Conservation (phyloP, 768 basidiomycete genomes). For the Scleroderma citrinum region DNA sequence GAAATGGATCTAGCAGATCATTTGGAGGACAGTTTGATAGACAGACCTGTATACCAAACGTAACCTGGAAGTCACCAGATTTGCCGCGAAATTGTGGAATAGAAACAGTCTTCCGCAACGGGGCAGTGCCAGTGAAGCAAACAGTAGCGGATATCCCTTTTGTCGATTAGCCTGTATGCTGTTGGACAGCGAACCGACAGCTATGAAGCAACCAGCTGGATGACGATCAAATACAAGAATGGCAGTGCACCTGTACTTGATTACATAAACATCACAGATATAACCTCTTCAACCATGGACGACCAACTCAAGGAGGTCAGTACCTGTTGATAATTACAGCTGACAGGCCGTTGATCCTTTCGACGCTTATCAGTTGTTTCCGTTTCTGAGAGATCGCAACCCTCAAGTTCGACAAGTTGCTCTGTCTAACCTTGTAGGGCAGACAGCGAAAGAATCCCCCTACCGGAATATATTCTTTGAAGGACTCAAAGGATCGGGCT, state of each 20-base stretch:
- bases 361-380: slow-evolving; percentile 53
- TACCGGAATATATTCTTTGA: slow-evolving; percentile 72
- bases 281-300: slow-evolving; percentile 22
- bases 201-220: not conserved
- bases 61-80: not conserved
- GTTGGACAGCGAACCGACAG: not conserved
- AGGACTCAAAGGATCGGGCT: slow-evolving; percentile 50
- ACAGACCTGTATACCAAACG: not conserved
- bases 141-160: not conserved
- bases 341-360: slow-evolving; percentile 9
- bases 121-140: not conserved
- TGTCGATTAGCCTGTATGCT: not conserved
- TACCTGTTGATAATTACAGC: slow-evolving; percentile 2
- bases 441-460: slow-evolving; percentile 67
- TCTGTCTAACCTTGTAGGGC: slow-evolving; percentile 73
- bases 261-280: slow-evolving; percentile 28
- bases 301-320: slow-evolving; percentile 35
- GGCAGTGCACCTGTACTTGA: not conserved
- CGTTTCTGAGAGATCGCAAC: slow-evolving; percentile 81
- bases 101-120: too few relatives aligned
- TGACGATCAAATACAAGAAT: slow-evolving; percentile 10
- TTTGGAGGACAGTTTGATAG: not conserved
- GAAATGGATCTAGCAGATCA: not conserved
- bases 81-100: not conserved
- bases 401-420: slow-evolving; percentile 86